Conservation (phyloP, 192 early-diverging fungal genomes). For the Coemansia sp. region DNA sequence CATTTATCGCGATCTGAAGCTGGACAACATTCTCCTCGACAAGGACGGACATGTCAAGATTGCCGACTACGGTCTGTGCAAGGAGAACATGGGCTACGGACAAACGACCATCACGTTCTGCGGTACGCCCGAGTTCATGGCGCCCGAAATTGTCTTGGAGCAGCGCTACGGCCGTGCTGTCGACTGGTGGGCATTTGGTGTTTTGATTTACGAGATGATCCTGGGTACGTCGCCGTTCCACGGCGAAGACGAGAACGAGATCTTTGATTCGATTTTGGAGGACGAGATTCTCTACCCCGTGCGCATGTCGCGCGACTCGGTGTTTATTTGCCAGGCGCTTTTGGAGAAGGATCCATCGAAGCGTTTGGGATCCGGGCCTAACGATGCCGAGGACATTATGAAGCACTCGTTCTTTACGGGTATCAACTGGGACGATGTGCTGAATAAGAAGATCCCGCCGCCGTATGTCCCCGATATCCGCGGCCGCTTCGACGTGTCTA, state of each 20-base stretch:
- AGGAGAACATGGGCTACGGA: slow-evolving; percentile 91
- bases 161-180: slow-evolving; percentile 95
- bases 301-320: slow-evolving; percentile 91
- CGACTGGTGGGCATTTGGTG: slow-evolving; percentile 98
- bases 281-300: slow-evolving; percentile 95
- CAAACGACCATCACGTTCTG: slow-evolving; percentile 93
- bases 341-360: slow-evolving; percentile 85
- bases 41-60: slow-evolving; percentile 96
- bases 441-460: slow-evolving; percentile 84
- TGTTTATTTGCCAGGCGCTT: slow-evolving; percentile 86
- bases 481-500: slow-evolving; percentile 83
- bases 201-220: slow-evolving; percentile 88
- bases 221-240: slow-evolving; percentile 91
- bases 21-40: slow-evolving; percentile 94
- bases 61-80: slow-evolving; percentile 98
- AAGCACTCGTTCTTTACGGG: slow-evolving; percentile 92
- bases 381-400: slow-evolving; percentile 93
- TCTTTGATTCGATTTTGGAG: slow-evolving; percentile 96
- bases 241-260: slow-evolving; percentile 97
- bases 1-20: slow-evolving; percentile 95
- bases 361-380: slow-evolving; percentile 80
- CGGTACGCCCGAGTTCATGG: slow-evolving; percentile 99
- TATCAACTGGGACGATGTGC: slow-evolving; percentile 94
- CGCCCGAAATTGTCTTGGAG: slow-evolving; percentile 95
- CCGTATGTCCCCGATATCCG: slow-evolving; percentile 86